Conservation (phyloP, 371 early-diverging fungal species). For the Mortierella sp. region DNA sequence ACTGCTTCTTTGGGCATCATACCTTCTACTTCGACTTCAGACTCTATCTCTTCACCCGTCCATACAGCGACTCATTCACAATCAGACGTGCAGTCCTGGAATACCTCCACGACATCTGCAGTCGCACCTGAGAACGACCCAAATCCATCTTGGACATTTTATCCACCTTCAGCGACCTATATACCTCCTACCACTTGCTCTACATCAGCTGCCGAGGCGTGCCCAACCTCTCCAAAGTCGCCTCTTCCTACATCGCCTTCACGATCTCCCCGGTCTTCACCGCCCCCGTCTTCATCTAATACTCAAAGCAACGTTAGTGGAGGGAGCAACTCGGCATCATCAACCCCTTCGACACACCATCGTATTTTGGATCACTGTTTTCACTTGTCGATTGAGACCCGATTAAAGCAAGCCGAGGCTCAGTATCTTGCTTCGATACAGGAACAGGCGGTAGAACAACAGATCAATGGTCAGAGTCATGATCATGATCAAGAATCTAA, state of each 20-base stretch:
- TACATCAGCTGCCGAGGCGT: neutral
- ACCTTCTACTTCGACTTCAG: constrained; percentile 7
- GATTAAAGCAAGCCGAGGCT: constrained; percentile 63
- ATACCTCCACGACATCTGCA: neutral
- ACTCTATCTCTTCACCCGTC: neutral
- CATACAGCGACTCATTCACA: neutral
- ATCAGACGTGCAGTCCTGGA: neutral
- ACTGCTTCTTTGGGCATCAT: constrained; percentile 17
- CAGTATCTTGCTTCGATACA: constrained; percentile 50
- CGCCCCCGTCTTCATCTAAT: constrained; percentile 14
- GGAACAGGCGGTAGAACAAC: constrained; percentile 35
- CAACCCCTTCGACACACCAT: constrained; percentile 66
- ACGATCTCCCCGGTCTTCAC: constrained; percentile 31
- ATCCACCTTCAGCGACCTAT: constrained; percentile 42
- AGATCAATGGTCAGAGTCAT: neutral
- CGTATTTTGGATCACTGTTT: constrained; percentile 73
- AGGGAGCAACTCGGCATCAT: constrained; percentile 2
- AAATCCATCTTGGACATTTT: constrained; percentile 51
- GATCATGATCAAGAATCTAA: too few species aligned
- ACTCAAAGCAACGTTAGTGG: neutral
- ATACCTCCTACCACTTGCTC: constrained; percentile 22
- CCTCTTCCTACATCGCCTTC: constrained; percentile 32
- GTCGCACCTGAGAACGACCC: constrained; percentile 34
- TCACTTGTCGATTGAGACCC: constrained; percentile 70
- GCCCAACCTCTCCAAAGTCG: neutral